Evolutionary conservation across 2,329 filamentous ascomycete species (phyloP), one percentile per base, ranked within the genome.

Genomic region (Boeremia lycopersici): DNA sequence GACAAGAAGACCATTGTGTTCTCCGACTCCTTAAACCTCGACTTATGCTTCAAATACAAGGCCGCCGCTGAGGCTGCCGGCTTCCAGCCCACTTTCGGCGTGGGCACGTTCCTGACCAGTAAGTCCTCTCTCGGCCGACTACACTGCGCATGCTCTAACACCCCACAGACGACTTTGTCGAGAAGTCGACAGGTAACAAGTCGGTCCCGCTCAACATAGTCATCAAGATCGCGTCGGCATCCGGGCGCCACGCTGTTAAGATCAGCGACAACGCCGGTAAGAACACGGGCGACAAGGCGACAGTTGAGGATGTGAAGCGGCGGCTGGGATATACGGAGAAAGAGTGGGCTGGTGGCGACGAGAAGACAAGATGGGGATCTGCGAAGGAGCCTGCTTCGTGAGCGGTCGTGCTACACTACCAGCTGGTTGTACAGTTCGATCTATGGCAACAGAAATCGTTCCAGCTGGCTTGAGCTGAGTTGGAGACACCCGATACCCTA

Each of bases 131-230:
- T 15, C 19, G n/a, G n/a, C 8, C 2, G 13, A 5, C 5, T 12
- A 4, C 10, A 11, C 3, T 9, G 17, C 13, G 9, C 29, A 12
- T 3, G 41, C 8, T 4, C 7, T 36, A 25, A 67, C 69, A 42
- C 72, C 58, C 15, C 7, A 45, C 53, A 84, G 86, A 99, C 70
- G 95, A 99, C 75, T 99, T 95, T 73, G 79, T 78, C n/a, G 85
- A 89, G 61, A 78, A 84, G 57, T 86, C 82, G 31, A 89, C 87
- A 0, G 87, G 88, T 34, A 86, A 86, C 64, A 98, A 97, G 77
- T 97, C 93, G 0, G 86, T 87, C 13, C 95, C 95, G 0, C 79
- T 99, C 49, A 99, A 99, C 69, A 99, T 99, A 67, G 95, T 99
- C 64, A 97, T 99, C 78, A 99, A 99, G 78, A 83, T 99, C 57